A percentile compares a stretch with the other conserved stretches of the same genome.
Conservation (phyloP, 371 early-diverging fungal species). For the Batrachochytrium dendrobatidis region DNA sequence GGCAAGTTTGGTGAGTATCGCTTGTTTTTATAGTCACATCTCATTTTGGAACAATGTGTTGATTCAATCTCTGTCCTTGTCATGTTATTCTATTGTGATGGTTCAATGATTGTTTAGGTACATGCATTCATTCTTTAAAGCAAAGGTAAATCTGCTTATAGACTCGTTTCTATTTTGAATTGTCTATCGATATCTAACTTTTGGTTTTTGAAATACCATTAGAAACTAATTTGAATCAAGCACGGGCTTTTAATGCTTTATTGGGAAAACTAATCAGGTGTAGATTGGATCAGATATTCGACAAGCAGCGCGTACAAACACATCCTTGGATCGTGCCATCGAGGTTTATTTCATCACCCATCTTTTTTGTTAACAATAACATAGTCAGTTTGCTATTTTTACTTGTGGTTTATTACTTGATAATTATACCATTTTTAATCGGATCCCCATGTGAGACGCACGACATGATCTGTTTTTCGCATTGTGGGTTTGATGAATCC, state of each 20-base stretch:
- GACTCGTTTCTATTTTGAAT: neutral
- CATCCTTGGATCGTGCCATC: too few relatives aligned
- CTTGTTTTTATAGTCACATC: neutral
- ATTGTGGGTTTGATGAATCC: slow-evolving; percentile 84
- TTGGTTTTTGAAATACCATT: neutral
- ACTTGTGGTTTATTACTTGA: too few relatives aligned
- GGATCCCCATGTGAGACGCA: slow-evolving; percentile 74
- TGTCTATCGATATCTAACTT: neutral
- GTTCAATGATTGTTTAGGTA: neutral
- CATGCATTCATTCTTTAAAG: slow-evolving; percentile 1
- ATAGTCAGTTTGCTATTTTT: too few relatives aligned
- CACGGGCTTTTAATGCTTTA: too few relatives aligned
- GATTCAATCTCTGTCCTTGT: neutral
- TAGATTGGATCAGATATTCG: too few relatives aligned
- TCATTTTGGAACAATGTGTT: neutral
- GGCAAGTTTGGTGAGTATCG: slow-evolving; percentile 60
- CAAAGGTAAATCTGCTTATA: neutral
- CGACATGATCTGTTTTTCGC: slow-evolving; percentile 87
- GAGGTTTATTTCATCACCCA: too few relatives aligned
- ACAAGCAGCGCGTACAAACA: too few relatives aligned
- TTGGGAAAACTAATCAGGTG: too few relatives aligned
- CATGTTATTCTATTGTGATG: neutral
- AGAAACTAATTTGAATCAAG: slow-evolving; percentile 8
- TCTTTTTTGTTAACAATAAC: too few relatives aligned
- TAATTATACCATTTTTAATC: too few relatives aligned